These are phyloP conservation scores for Arctium lappa DNA, from an alignment of 129 eudicot genomes.

Conservation along the genomic window DNA sequence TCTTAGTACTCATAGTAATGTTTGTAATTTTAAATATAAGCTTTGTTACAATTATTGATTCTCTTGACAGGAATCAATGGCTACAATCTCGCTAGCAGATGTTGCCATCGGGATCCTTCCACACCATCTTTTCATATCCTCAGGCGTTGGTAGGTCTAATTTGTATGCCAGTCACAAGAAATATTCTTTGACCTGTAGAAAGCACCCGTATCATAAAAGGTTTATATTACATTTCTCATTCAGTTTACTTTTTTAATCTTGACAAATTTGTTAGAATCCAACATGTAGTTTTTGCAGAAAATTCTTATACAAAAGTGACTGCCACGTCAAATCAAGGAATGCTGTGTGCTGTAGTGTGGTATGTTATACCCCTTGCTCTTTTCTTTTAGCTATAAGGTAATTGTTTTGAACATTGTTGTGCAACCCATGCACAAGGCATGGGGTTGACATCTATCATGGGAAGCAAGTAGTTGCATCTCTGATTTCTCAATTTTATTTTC, in stretches of 20 bases:
- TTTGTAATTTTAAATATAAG: background rate
- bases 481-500: background rate
- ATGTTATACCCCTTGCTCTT: constrained; percentile 9
- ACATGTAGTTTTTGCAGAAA: constrained; percentile 25
- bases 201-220: constrained; percentile 22
- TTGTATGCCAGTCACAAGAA: constrained; percentile 20
- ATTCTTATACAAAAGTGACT: background rate
- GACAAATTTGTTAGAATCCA: background rate
- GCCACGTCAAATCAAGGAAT: constrained; percentile 27
- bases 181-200: constrained; percentile 16
- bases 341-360: constrained; percentile 43
- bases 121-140: constrained; percentile 14
- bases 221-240: constrained; percentile 1
- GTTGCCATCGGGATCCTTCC: constrained; percentile 18
- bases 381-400: background rate
- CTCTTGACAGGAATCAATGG: constrained; percentile 45
- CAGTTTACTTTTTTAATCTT: background rate
- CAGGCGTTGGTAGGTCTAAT: constrained; percentile 5
- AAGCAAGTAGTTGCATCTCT: background rate
- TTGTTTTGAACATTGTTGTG: background rate
- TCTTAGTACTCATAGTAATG: background rate
- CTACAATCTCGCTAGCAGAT: constrained; percentile 32
- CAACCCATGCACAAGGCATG: background rate
- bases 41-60: constrained; percentile 2
- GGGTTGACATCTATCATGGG: background rate